A percentile compares a stretch with the other conserved stretches of the same genome.
phyloP scores from a whole-genome alignment of 345 rosid genomes.

The Populus alba region DNA sequence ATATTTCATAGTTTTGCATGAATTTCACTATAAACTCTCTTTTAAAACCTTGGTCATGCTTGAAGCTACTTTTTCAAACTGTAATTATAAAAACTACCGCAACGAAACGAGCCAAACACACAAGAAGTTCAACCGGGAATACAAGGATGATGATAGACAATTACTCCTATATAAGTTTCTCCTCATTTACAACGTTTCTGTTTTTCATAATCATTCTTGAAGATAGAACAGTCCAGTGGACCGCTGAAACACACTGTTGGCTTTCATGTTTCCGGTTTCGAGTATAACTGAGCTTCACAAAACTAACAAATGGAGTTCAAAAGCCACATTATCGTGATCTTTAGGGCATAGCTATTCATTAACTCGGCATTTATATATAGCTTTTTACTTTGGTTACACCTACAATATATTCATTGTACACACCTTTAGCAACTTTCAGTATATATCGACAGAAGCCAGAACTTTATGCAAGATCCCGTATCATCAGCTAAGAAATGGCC shows the following conservation, averaged over 20 bases:
- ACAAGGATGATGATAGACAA: background rate
- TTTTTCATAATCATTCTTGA: background rate
- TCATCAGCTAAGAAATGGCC: background rate
- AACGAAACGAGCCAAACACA: too few species aligned
- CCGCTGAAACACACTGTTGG: background rate
- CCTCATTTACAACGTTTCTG: background rate
- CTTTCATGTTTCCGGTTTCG: background rate
- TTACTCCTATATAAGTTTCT: background rate
- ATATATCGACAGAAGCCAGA: background rate
- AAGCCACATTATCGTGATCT: background rate
- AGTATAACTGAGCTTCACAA: background rate
- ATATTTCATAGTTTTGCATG: too few species aligned
- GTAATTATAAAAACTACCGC: too few species aligned
- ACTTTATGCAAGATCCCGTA: background rate
- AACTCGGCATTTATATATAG: background rate
- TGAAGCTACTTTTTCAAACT: too few species aligned
- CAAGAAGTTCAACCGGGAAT: background rate
- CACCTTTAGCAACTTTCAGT: background rate
- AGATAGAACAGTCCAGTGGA: background rate
- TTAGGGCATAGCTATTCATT: background rate
- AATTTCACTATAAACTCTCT: too few species aligned
- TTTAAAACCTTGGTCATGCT: too few species aligned
- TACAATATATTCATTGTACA: background rate
- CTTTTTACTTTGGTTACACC: background rate
- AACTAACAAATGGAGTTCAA: background rate